Conservation (phyloP, 768 basidiomycete genomes). For the Hericium alpestre region DNA sequence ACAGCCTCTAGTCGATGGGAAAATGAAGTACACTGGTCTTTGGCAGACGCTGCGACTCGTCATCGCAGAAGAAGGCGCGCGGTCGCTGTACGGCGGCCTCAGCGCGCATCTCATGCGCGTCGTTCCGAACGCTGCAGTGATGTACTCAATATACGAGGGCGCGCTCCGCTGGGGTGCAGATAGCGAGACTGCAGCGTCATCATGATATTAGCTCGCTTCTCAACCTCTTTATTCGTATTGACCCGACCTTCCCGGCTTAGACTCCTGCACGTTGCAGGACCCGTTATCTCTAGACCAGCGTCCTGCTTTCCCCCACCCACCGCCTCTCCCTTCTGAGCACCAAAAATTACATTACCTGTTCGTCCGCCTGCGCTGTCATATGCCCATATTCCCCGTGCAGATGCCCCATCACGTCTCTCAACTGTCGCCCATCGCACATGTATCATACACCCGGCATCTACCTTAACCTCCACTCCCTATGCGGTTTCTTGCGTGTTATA, state of each 20-base stretch:
- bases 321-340: too few relatives aligned
- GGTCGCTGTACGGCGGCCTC: constrained; percentile 82
- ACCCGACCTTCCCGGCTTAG: too few relatives aligned
- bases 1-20: constrained; percentile 73
- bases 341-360: too few relatives aligned
- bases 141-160: constrained; percentile 94
- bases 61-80: constrained; percentile 80
- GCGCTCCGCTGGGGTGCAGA: constrained; percentile 46
- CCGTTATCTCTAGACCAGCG: background rate
- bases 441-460: too few relatives aligned
- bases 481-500: too few relatives aligned
- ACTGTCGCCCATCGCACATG: too few relatives aligned
- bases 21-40: constrained; percentile 78
- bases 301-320: background rate
- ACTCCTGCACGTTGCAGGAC: background rate
- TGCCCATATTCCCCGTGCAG: too few relatives aligned
- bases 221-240: background rate
- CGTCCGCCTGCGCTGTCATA: too few relatives aligned
- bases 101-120: constrained; percentile 94
- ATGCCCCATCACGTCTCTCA: too few relatives aligned
- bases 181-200: background rate
- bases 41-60: constrained; percentile 76
- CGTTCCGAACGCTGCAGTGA: constrained; percentile 92
- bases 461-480: too few relatives aligned
- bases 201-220: too few relatives aligned